phyloP scores from a whole-genome alignment of 352 stramenopile genomes.

The Phytophthora hybrid region DNA sequence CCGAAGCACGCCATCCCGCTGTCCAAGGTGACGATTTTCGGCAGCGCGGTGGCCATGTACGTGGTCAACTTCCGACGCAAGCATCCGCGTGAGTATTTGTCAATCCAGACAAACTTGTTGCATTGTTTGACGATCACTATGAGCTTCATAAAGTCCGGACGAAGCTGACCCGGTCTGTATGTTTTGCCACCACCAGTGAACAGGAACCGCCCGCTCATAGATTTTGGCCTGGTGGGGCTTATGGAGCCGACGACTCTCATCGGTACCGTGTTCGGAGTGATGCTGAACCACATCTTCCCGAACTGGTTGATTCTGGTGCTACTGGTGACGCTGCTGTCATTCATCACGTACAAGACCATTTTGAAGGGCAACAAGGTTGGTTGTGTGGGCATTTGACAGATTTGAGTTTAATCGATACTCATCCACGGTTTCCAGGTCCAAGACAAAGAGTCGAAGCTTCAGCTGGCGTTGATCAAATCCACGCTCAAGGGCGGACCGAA shows the following conservation, averaged over 20 bases:
- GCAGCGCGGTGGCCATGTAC: conserved; percentile 95
- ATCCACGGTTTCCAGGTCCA: conserved; percentile 45
- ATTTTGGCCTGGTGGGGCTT: conserved; percentile 97
- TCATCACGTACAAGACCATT: conserved; percentile 73
- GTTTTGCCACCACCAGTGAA: conserved; percentile 41
- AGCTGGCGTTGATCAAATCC: conserved; percentile 51
- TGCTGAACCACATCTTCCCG: conserved; percentile 80
- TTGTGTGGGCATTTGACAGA: not conserved
- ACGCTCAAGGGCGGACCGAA: conserved; percentile 53
- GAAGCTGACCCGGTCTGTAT: not conserved
- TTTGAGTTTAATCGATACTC: not conserved
- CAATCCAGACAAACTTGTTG: not conserved
- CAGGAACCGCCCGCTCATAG: conserved; percentile 93
- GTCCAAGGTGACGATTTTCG: conserved; percentile 97
- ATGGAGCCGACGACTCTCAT: conserved; percentile 95
- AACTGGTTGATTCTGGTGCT: conserved; percentile 83
- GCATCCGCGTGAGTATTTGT: conserved; percentile 80
- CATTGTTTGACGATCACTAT: too few relatives aligned
- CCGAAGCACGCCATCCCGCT: conserved; percentile 97
- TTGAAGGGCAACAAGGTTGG: conserved; percentile 67
- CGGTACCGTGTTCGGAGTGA: conserved; percentile 76
- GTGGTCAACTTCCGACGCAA: conserved; percentile 92
- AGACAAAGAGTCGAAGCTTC: conserved; percentile 56
- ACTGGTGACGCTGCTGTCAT: conserved; percentile 68
- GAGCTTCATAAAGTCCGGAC: not conserved